Percentiles rank a stretch among this genome's conserved stretches.
Evolutionary conservation across 2,329 filamentous ascomycete genomes (phyloP).

Genomic region (Davidsoniella neocaledoniae): DNA sequence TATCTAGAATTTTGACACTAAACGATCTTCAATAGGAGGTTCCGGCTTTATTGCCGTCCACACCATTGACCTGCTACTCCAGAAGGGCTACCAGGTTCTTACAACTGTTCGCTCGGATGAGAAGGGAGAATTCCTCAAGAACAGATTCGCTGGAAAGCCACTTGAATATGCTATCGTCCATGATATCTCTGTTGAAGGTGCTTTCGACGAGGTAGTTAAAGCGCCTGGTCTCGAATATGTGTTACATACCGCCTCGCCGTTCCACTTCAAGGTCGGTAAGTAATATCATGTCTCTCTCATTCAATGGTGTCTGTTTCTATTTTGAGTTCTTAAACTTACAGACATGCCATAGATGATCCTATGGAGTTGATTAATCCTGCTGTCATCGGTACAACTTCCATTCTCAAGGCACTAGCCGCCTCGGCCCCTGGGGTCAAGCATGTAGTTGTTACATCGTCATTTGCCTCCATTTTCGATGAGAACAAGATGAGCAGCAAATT

Average conservation of each 20-base stretch:
- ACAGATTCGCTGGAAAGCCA: constrained; percentile 28
- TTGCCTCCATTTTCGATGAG: constrained; percentile 33
- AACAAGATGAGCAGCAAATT: constrained; percentile 18
- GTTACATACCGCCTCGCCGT: constrained; percentile 43
- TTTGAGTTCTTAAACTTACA: background rate
- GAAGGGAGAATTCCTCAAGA: constrained; percentile 35
- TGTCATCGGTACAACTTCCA: constrained; percentile 44
- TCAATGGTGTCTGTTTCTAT: background rate
- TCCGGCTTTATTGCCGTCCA: constrained; percentile 39
- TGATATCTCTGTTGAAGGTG: constrained; percentile 56
- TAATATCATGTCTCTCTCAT: background rate
- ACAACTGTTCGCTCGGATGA: constrained; percentile 38
- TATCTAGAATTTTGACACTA: background rate
- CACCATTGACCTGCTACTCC: constrained; percentile 36
- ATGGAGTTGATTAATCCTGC: constrained; percentile 41
- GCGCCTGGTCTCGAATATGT: constrained; percentile 29
- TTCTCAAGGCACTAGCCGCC: constrained; percentile 52
- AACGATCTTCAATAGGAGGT: constrained; percentile 22
- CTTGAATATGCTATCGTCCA: constrained; percentile 47
- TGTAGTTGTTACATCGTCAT: constrained; percentile 46
- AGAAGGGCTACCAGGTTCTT: constrained; percentile 32
- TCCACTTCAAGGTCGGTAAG: constrained; percentile 34
- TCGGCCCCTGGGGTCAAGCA: constrained; percentile 45
- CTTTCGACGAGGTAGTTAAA: constrained; percentile 48
- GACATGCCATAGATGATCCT: constrained; percentile 23